Conservation (phyloP, 1,284 basidiomycete genomes). For the Wolfiporia cocos region DNA sequence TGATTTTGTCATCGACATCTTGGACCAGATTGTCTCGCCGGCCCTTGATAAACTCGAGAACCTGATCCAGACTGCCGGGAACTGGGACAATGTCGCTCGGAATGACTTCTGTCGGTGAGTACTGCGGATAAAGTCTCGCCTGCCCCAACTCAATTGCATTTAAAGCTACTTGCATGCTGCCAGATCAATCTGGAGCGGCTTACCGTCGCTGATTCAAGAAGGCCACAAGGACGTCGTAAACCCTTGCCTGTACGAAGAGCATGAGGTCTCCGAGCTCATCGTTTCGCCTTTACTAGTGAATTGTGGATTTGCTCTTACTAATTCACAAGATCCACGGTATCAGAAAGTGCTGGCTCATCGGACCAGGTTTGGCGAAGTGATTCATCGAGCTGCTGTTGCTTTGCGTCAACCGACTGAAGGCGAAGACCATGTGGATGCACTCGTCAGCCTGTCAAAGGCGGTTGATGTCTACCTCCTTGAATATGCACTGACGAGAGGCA, state of each 20-base stretch:
- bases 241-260: slow-evolving; percentile 51
- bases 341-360: slow-evolving; percentile 59
- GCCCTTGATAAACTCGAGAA: slow-evolving; percentile 64
- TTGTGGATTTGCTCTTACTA: slow-evolving; percentile 72
- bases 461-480: slow-evolving; percentile 74
- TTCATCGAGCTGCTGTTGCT: slow-evolving; percentile 67
- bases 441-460: slow-evolving; percentile 62
- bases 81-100: slow-evolving; percentile 70
- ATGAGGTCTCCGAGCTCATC: slow-evolving; percentile 61
- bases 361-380: slow-evolving; percentile 61
- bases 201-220: slow-evolving; percentile 64
- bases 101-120: slow-evolving; percentile 92
- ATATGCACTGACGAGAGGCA: slow-evolving; percentile 59
- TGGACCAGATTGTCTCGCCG: slow-evolving; percentile 67
- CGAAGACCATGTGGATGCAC: slow-evolving; percentile 92
- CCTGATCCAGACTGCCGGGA: slow-evolving; percentile 49
- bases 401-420: slow-evolving; percentile 52
- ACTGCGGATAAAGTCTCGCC: slow-evolving; percentile 9
- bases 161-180: slow-evolving; percentile 57
- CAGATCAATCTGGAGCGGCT: slow-evolving; percentile 65
- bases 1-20: slow-evolving; percentile 73
- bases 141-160: slow-evolving; percentile 1
- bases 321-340: slow-evolving; percentile 75
- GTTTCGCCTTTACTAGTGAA: slow-evolving; percentile 57
- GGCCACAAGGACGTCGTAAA: slow-evolving; percentile 48